Conservation (phyloP, 2,329 filamentous ascomycete species). For the Colletotrichum sp. region DNA sequence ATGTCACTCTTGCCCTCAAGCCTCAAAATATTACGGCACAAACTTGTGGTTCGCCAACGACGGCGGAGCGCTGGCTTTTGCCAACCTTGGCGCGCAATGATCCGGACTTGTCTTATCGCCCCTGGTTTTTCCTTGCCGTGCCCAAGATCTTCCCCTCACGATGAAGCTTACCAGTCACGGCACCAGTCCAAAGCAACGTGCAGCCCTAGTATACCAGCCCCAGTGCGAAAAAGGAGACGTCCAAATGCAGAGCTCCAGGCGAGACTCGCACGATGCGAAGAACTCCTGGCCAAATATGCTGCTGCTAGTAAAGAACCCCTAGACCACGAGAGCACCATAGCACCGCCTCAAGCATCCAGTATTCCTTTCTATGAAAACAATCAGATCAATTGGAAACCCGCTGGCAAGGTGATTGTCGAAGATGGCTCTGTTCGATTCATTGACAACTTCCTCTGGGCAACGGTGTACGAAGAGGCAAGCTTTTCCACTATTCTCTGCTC, state of each 20-base stretch:
- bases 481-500: neutral
- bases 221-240: slow-evolving; percentile 61
- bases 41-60: neutral
- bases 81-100: neutral
- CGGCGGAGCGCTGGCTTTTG: neutral
- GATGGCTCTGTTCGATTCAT: slow-evolving; percentile 61
- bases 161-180: neutral
- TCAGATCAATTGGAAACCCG: slow-evolving; percentile 42
- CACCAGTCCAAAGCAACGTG: slow-evolving; percentile 41
- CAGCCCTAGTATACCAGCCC: slow-evolving; percentile 63
- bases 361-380: slow-evolving; percentile 16
- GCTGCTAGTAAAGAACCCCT: slow-evolving; percentile 23
- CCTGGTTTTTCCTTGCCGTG: neutral
- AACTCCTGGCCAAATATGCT: slow-evolving; percentile 62
- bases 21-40: neutral
- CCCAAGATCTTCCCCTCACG: neutral
- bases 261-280: slow-evolving; percentile 62
- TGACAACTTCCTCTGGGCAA: slow-evolving; percentile 59
- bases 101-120: neutral
- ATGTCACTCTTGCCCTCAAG: neutral
- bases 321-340: neutral
- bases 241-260: slow-evolving; percentile 67
- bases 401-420: slow-evolving; percentile 58
- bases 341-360: neutral
- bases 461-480: slow-evolving; percentile 61